Base-by-base conservation (phyloP, 2,329 filamentous ascomycete species). In the Ophiosphaerella korrae region DNA sequence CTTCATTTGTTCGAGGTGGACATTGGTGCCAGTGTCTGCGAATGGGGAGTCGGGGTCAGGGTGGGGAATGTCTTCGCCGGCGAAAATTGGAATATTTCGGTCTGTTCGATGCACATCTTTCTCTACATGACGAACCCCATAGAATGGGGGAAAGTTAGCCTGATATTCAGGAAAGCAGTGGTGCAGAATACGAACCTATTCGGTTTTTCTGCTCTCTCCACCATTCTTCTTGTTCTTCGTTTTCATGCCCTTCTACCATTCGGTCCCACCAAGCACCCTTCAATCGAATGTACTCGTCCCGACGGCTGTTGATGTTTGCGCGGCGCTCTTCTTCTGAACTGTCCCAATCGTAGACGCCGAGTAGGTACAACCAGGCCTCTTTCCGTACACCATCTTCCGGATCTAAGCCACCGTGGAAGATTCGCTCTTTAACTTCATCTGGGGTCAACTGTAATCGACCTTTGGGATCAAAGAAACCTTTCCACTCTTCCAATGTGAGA, bases 61-160 rank as follows among this genome's bases (percentile, higher is more conserved):
- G 69, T 99, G 94, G 7, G 94, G 93, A 35, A 92, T 95, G 67
- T 97, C 94, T 75, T 99, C 94, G 55, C 94, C 94, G 7, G 90
- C 88, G 71, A 99, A 99, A 35, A 99, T 88, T n/a, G 90, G 88
- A 26, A 99, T 90, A 39, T 88, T 90, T 37, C 95, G 90, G 74
- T 99, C 94, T 58, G 94, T 99, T 64, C 94, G 88, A 73, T 99
- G 95, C 14, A 99, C 95, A 69, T 99, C 94, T 77, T 99, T 99
- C 74, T 99, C 94, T 97, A 80, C 71, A 75, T 75, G 70, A 57
- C 71, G 74, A 50, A 82, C 76, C 74, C 80, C 81, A 77, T 78
- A 76, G 65, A 77, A 81, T 81, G 79, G 79, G 77, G 75, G 74
- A 53, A 72, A 74, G 75, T 81, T 66, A 81, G 78, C 53, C 69